These are phyloP conservation scores for Huntiella savannae DNA, from an alignment of 2,329 filamentous ascomycete species.

Conservation along the genomic window DNA sequence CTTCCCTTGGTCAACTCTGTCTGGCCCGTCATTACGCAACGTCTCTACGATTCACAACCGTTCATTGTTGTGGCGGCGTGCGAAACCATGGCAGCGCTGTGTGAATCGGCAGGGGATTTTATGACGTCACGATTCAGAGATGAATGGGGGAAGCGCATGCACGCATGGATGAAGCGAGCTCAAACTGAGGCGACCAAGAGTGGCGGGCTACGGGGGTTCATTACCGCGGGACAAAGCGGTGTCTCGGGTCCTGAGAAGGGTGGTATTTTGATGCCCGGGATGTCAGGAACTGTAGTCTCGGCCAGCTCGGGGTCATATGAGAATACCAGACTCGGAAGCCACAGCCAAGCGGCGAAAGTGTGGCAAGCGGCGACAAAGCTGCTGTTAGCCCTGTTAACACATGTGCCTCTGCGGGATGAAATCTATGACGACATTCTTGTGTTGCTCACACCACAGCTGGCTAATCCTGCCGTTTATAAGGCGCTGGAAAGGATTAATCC, in stretches of 20 bases:
- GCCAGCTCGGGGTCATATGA: constrained; percentile 1
- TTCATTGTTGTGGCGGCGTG: constrained; percentile 55
- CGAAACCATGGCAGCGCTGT: constrained; percentile 48
- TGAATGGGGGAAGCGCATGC: constrained; percentile 44
- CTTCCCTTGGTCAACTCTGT: constrained; percentile 76
- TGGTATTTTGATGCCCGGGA: constrained; percentile 2
- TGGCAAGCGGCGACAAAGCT: constrained; percentile 45
- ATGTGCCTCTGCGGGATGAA: constrained; percentile 46
- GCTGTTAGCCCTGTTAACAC: constrained; percentile 38
- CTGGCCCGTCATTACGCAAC: constrained; percentile 65
- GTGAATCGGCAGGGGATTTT: constrained; percentile 59
- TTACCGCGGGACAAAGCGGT: background rate
- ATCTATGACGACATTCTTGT: constrained; percentile 54
- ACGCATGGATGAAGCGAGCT: constrained; percentile 18
- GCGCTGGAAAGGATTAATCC: constrained; percentile 46
- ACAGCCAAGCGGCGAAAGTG: constrained; percentile 40
- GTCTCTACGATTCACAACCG: constrained; percentile 45
- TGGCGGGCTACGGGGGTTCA: constrained; percentile 12
- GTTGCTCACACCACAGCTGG: constrained; percentile 34
- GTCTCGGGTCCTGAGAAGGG: no score
- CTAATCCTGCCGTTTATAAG: constrained; percentile 28
- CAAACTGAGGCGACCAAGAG: constrained; percentile 20
- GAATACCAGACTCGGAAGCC: constrained; percentile 29
- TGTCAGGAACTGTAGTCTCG: background rate
- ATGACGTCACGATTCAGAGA: constrained; percentile 55